Conservation (phyloP, 495 filamentous ascomycete genomes). For the Podospora pseudopauciseta region DNA sequence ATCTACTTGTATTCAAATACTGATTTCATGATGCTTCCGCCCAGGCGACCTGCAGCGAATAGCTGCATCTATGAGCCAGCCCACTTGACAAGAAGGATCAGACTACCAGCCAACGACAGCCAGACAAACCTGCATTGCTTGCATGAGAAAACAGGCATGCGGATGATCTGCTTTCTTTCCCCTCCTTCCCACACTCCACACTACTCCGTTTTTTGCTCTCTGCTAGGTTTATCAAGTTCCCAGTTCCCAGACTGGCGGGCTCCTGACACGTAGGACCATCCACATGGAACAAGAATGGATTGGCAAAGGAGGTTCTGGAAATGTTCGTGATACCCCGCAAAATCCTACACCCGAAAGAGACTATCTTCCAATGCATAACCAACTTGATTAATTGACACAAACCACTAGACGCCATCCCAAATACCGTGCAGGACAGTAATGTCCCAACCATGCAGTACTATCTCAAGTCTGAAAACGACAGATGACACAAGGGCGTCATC, state of each 20-base stretch:
- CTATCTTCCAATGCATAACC: neutral
- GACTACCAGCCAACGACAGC: neutral
- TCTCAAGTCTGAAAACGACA: neutral
- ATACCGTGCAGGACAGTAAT: neutral
- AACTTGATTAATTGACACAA: neutral
- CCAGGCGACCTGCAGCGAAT: neutral
- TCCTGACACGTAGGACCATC: neutral
- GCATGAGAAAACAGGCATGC: neutral
- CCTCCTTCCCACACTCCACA: neutral
- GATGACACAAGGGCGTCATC: neutral
- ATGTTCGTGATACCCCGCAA: neutral
- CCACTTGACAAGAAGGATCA: no score
- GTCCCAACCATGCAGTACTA: neutral
- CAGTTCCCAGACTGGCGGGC: neutral
- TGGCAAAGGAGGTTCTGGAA: neutral
- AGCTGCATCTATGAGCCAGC: no score
- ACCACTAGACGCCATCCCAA: neutral
- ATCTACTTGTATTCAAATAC: neutral
- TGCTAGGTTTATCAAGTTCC: neutral
- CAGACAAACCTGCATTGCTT: neutral
- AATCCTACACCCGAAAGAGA: neutral
- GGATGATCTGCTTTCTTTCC: neutral
- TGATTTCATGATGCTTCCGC: neutral
- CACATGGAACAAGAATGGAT: neutral
- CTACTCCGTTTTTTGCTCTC: neutral